These are phyloP conservation scores for Saccharomycopsis schoenii DNA, from an alignment of 805 yeast genomes.

Conservation along the genomic window DNA sequence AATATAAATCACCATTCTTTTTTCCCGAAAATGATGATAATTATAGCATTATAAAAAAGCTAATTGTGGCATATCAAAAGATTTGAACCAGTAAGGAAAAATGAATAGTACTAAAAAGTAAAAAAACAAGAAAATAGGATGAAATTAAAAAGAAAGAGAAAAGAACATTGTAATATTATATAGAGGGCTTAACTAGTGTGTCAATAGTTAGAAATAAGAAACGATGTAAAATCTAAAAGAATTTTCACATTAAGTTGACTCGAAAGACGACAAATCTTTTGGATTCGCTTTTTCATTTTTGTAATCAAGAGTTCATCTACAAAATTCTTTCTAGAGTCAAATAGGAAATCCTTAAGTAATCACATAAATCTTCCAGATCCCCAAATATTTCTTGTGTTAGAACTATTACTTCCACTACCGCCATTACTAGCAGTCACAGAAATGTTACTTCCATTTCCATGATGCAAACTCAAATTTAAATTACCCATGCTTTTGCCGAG, in stretches of 20 bases:
- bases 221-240: too few relatives aligned
- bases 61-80: background rate
- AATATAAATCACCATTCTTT: background rate
- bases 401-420: background rate
- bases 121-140: background rate
- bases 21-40: background rate
- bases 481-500: slow-evolving; percentile 14
- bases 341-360: background rate
- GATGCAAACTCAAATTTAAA: slow-evolving; percentile 9
- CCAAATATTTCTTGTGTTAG: slow-evolving; percentile 5
- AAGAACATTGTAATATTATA: background rate
- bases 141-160: background rate
- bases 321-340: too few relatives aligned
- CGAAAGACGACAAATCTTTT: background rate
- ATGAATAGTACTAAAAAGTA: background rate
- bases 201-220: too few relatives aligned
- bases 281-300: too few relatives aligned
- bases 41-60: background rate
- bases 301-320: too few relatives aligned
- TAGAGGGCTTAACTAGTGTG: too few relatives aligned
- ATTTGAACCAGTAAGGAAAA: background rate
- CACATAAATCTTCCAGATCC: slow-evolving; percentile 3
- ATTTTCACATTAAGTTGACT: too few relatives aligned
- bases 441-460: slow-evolving; percentile 7
- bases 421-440: background rate